Evolutionary conservation across 805 yeast genomes (phyloP), one percentile per base, ranked within the genome.

Genomic region (Lachancea sp.): DNA sequence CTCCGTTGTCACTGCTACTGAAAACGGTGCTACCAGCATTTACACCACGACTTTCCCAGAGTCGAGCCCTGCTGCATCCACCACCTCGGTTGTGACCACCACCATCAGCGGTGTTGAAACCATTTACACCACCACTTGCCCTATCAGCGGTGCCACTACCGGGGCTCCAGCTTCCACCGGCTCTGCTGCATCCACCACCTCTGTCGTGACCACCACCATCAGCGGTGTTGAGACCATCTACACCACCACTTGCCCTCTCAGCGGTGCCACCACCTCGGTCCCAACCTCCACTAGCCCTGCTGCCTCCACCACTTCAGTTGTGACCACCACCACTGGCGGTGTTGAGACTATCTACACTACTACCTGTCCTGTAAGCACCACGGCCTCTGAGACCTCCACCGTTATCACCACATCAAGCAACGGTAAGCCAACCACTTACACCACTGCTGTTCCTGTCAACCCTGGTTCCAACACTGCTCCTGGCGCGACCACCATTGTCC

Each of bases 1-100:
- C 27, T 35, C 46, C 44, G 48, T 41, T 43, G 36, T 36, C 43
- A 36, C 40, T 36, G 41, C 42, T 17, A 44, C 42, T 18, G 43
- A 37, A 32, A 38, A 36, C 42, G 41, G 40, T 15, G 48, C 45
- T 29, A 42, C 42, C 31, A 51, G 51, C 27, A 44, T 51, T 26
- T 51, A 49, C 49, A 46, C 51, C 36, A 50, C 51, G 19, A 36
- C 33, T 31, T 44, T 48, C 39, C 54, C 55, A n/a, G 42, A 41
- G 19, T 44, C 49, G 35, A 32, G 17, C 18, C 5, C 18, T 16
- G 19, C 35, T 32, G 13, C 35, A 9, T 17, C 35, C 7, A 32
- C 41, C 13, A 41, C 40, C 26, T 26, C 34, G 17, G 40, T 41
- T 17, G 36, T 41, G 2, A 29, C 45, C 6, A 41, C 45, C 16